phyloP scores from a whole-genome alignment of 192 early-diverging fungal genomes.

The Lobosporangium transversale region DNA sequence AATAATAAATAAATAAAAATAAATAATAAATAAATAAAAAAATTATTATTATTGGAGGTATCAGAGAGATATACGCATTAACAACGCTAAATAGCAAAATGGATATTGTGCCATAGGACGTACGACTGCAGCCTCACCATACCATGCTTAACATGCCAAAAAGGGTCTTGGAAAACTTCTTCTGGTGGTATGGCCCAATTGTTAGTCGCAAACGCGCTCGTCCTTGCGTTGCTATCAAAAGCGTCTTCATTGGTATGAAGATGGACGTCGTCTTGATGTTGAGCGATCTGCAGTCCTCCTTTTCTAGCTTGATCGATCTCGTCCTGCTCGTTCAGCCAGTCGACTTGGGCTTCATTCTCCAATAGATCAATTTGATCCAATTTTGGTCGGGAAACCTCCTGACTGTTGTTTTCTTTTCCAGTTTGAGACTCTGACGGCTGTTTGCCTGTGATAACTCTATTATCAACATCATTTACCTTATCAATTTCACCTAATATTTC shows the following conservation, averaged over 20 bases:
- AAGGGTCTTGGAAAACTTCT: slow-evolving; percentile 1
- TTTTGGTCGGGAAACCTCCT: too few relatives aligned
- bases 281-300: background rate
- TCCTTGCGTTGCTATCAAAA: background rate
- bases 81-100: background rate
- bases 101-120: background rate
- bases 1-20: too few relatives aligned
- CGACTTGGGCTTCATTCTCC: slow-evolving; percentile 27
- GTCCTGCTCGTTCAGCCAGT: slow-evolving; percentile 38
- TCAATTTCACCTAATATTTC: too few relatives aligned
- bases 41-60: too few relatives aligned
- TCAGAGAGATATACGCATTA: too few relatives aligned
- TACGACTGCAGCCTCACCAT: background rate
- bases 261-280: background rate
- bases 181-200: background rate
- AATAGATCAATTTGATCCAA: slow-evolving; percentile 34
- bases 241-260: background rate
- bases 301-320: background rate
- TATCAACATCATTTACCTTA: background rate
- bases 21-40: too few relatives aligned
- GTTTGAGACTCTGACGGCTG: too few relatives aligned
- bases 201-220: too few relatives aligned
- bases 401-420: too few relatives aligned
- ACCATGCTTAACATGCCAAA: slow-evolving; percentile 31
- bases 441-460: background rate